Evolutionary conservation across 1,139 yeast genomes (phyloP), one percentile per base, ranked within the genome.

Genomic region (Pichia norvegensis): DNA sequence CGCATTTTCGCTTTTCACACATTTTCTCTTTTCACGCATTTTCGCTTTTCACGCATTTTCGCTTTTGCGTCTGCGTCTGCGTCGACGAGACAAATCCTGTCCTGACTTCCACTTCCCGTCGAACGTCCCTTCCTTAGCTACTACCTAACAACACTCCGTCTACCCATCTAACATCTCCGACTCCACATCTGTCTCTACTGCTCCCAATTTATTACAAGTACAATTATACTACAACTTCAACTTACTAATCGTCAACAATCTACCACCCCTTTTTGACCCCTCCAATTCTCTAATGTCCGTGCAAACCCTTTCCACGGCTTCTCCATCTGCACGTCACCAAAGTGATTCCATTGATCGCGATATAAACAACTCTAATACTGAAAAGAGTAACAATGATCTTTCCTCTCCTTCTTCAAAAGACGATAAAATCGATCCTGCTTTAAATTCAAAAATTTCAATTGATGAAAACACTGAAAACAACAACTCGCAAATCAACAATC

Each of bases 391-490:
- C 35, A 31, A 16, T 31, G 16, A 4, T 16, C 20, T 8, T 31
- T 14, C 14, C 13, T 29, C 33, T n/a, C 16, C 35, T 16, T 8
- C 35, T 31, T 31, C 35, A 16, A 31, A 31, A 3, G 20, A 31
- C 16, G 43, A 46, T 25, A 43, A 40, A 16, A 46, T 46, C 29
- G 48, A 46, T 31, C 48, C 48, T 17, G 33, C 27, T 29, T 33
- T 46, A 20, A 45, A 38, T 23, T n/a, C 29, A 19, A 25, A 42
- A 6, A 29, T 19, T 16, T 29, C 13, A 8, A 27, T 11, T 21
- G 23, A 31, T 14, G 7, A 29, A 11, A 14, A n/a, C 8, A 5
- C 2, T 29, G 7, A 14, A 1, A 29, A 29, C 14, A 14, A 14
- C n/a, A 29, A 29, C n/a, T n/a, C n/a, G n/a, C n/a, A n/a, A n/a